Conservation (phyloP, 169 alveolate genomes). For the Toxoplasma gondii region DNA sequence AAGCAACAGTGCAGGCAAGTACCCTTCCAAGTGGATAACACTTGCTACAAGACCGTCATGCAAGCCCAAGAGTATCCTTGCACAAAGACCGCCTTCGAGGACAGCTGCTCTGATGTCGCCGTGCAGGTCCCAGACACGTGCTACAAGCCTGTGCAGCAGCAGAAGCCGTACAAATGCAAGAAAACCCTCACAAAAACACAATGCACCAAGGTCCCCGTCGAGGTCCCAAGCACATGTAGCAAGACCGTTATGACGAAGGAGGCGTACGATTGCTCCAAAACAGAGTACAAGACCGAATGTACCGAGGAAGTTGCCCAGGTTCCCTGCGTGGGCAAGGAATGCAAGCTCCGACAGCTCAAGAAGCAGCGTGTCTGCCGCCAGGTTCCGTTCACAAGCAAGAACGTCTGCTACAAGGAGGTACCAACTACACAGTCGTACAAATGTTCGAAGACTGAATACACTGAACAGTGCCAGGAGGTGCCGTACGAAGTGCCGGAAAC, state of each 20-base stretch:
- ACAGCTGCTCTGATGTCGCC: slow-evolving; percentile 63
- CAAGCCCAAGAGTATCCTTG: slow-evolving; percentile 62
- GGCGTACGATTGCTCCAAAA: slow-evolving; percentile 56
- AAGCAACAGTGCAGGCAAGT: slow-evolving; percentile 61
- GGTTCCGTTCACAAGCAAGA: slow-evolving; percentile 23
- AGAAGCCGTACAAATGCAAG: slow-evolving; percentile 65
- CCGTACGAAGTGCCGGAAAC: slow-evolving; percentile 42
- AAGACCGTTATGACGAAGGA: slow-evolving; percentile 51
- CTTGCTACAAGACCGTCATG: slow-evolving; percentile 59
- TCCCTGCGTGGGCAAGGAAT: slow-evolving; percentile 42
- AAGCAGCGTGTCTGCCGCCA: slow-evolving; percentile 53
- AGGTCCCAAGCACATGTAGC: slow-evolving; percentile 61
- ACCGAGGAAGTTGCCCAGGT: slow-evolving; percentile 57
- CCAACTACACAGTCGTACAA: slow-evolving; percentile 52
- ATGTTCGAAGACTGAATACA: slow-evolving; percentile 45
- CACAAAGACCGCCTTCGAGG: slow-evolving; percentile 53
- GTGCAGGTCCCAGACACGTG: slow-evolving; percentile 55
- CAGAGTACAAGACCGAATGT: slow-evolving; percentile 54
- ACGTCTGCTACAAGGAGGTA: slow-evolving; percentile 40
- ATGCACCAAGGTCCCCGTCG: slow-evolving; percentile 50
- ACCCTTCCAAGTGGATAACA: slow-evolving; percentile 39
- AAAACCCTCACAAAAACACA: slow-evolving; percentile 38
- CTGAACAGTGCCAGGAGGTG: slow-evolving; percentile 42
- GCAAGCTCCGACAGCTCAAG: slow-evolving; percentile 45
- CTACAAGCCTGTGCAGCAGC: slow-evolving; percentile 50